phyloP scores from a whole-genome alignment of 2,329 filamentous ascomycete species.

The Monosporascus ibericus region DNA sequence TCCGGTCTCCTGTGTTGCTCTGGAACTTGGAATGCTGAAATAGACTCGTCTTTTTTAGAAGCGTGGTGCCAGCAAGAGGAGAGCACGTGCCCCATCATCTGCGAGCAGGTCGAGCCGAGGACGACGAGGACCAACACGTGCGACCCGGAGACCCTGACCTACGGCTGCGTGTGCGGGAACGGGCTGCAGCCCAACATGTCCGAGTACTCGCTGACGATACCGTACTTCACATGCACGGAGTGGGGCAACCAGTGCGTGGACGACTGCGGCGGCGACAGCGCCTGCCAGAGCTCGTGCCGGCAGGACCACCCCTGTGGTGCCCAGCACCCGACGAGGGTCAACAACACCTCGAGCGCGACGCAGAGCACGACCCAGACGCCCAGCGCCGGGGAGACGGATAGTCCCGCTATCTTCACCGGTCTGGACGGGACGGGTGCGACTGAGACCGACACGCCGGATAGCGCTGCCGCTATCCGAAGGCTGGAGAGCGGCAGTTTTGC shows the following conservation, averaged over 20 bases:
- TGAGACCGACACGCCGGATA: constrained; percentile 3
- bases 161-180: constrained; percentile 66
- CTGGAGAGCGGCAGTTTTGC: constrained; percentile 29
- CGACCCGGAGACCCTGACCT: constrained; percentile 58
- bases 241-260: constrained; percentile 64
- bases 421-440: constrained; percentile 17
- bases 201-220: constrained; percentile 72
- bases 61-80: constrained; percentile 61
- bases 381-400: constrained; percentile 25
- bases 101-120: constrained; percentile 51
- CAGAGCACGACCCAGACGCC: constrained; percentile 30
- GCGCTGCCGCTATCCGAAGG: constrained; percentile 3
- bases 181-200: constrained; percentile 63
- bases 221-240: constrained; percentile 69
- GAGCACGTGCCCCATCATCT: constrained; percentile 65
- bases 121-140: constrained; percentile 58
- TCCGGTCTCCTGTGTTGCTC: neutral
- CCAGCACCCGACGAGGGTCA: constrained; percentile 53
- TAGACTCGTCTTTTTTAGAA: constrained; percentile 24
- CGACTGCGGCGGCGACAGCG: constrained; percentile 47
- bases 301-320: constrained; percentile 69
- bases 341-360: constrained; percentile 43
- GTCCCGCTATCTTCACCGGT: constrained; percentile 31
- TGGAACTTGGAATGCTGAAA: neutral
- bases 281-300: constrained; percentile 57